Evolutionary conservation across 2,329 filamentous ascomycete species (phyloP), one percentile per base, ranked within the genome.

Genomic region (Clarireedia monteithiana): DNA sequence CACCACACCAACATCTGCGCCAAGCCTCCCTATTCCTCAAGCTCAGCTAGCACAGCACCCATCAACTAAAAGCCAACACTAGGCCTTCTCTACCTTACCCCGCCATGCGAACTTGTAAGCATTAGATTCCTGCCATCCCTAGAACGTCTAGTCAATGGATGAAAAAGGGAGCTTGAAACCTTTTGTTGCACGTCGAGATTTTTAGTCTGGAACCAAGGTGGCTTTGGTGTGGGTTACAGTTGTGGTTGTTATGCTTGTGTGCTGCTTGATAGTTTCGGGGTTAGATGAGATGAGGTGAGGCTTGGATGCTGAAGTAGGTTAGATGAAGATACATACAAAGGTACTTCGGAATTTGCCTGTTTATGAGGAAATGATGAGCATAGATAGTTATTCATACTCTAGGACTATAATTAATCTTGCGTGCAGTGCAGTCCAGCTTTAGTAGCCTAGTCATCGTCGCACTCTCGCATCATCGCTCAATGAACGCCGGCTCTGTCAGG

Each of bases 161-260:
- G 6, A 44, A 23, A 44, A 49, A 3, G 20, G 39, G 12, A 17
- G 26, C 15, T 47, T 38, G 30, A 48, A 53, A 48, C 39, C 17
- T 14, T 44, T 50, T 55, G 53, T 55, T 55, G 53, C 53, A 45
- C 17, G 6, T 50, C 53, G 34, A n/a, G 5, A 45, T 39, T 55
- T 47, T 55, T 55, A 55, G 53, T 55, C 27, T 50, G 47, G 27
- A 27, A 15, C 30, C 9, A 34, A 34, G 30, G 12, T 34, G 30
- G 10, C 44, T 47, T 27, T 47, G 20, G 44, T 14, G 44, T 47
- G 38, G 39, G 53, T 55, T 36, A 38, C 23, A 27, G 27, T 46
- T 12, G 53, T 55, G 20, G 38, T 38, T 12, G 30, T 12, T 34
- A 34, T 34, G 9, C 30, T 12, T 5, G 26, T 30, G 7, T 30